Conservation (phyloP, 73 alveolate genomes). For the Blepharisma japonicum region DNA sequence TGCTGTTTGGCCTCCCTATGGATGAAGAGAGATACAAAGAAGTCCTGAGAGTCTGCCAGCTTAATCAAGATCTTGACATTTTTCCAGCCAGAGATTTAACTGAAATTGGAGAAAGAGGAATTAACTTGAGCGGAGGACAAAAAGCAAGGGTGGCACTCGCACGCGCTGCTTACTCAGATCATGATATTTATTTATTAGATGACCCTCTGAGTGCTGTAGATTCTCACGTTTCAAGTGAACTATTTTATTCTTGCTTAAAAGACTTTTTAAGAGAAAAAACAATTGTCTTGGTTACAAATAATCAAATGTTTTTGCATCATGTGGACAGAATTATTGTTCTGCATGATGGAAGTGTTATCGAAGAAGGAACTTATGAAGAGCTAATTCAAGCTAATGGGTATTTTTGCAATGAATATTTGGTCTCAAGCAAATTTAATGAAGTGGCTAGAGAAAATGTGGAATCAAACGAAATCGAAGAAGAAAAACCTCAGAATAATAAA, state of each 20-base stretch:
- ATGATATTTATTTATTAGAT: slow-evolving; percentile 74
- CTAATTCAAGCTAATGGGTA: slow-evolving; percentile 39
- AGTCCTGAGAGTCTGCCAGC: slow-evolving; percentile 45
- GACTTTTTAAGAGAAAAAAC: slow-evolving; percentile 65
- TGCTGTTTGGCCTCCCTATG: slow-evolving; percentile 35
- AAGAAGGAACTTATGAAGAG: slow-evolving; percentile 65
- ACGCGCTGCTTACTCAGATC: slow-evolving; percentile 47
- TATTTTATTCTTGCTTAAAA: slow-evolving; percentile 63
- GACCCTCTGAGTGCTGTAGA: slow-evolving; percentile 88
- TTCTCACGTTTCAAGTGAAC: slow-evolving; percentile 66
- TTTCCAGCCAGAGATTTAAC: slow-evolving; percentile 58
- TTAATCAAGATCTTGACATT: slow-evolving; percentile 40
- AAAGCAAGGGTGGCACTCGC: slow-evolving; percentile 62
- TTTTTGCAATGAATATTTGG: slow-evolving; percentile 35
- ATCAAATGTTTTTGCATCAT: slow-evolving; percentile 61
- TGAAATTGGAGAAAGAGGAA: slow-evolving; percentile 71
- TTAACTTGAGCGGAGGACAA: slow-evolving; percentile 66
- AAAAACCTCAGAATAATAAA: slow-evolving; percentile 43
- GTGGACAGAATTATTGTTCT: slow-evolving; percentile 73
- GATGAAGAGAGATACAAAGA: slow-evolving; percentile 41
- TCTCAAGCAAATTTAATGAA: slow-evolving; percentile 20
- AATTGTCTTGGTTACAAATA: slow-evolving; percentile 79
- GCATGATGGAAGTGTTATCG: slow-evolving; percentile 61
- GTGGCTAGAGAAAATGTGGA: slow-evolving; percentile 35
- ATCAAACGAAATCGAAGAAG: slow-evolving; percentile 37